phyloP scores from a whole-genome alignment of 495 filamentous ascomycete genomes.

The Geoglossum glabrum region DNA sequence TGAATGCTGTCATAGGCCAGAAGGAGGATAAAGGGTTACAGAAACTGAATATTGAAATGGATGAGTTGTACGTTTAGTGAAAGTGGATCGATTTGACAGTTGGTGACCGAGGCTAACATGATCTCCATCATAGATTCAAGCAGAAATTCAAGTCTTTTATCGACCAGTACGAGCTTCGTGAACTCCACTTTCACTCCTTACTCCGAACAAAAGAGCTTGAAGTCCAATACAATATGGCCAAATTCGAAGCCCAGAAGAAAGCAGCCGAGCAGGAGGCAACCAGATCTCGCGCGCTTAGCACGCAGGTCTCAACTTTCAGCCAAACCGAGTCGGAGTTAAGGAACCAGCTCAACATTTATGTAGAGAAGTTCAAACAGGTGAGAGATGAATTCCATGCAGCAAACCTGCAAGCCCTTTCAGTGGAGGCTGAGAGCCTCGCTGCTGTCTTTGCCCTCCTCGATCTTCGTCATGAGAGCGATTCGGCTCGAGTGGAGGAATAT shows the following conservation, averaged over 20 bases:
- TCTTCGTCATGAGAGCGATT: not conserved
- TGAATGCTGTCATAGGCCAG: slow-evolving; percentile 63
- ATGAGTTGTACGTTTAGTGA: slow-evolving; percentile 50
- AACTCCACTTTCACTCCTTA: slow-evolving; percentile 74
- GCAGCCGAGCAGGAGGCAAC: slow-evolving; percentile 57
- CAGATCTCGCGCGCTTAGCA: slow-evolving; percentile 63
- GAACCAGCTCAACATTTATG: slow-evolving; percentile 93
- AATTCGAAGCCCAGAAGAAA: slow-evolving; percentile 76
- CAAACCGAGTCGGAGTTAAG: slow-evolving; percentile 87
- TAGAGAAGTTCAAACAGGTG: slow-evolving; percentile 99
- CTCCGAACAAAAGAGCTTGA: slow-evolving; percentile 92
- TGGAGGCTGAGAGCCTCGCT: not conserved
- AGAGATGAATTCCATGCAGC: slow-evolving; percentile 12
- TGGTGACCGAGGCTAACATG: not conserved
- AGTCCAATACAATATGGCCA: slow-evolving; percentile 70
- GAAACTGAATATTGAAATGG: slow-evolving; percentile 58
- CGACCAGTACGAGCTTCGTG: slow-evolving; percentile 87
- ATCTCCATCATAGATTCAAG: slow-evolving; percentile 39
- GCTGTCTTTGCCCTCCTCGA: not conserved
- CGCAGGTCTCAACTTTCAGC: slow-evolving; percentile 86
- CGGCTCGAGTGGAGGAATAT: not conserved
- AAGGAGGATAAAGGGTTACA: slow-evolving; percentile 57
- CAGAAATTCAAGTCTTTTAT: slow-evolving; percentile 80
- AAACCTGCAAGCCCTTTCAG: not conserved
- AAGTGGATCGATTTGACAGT: not conserved